Base-by-base conservation (phyloP, 1,284 basidiomycete genomes). In the Coniferiporia weirii region DNA sequence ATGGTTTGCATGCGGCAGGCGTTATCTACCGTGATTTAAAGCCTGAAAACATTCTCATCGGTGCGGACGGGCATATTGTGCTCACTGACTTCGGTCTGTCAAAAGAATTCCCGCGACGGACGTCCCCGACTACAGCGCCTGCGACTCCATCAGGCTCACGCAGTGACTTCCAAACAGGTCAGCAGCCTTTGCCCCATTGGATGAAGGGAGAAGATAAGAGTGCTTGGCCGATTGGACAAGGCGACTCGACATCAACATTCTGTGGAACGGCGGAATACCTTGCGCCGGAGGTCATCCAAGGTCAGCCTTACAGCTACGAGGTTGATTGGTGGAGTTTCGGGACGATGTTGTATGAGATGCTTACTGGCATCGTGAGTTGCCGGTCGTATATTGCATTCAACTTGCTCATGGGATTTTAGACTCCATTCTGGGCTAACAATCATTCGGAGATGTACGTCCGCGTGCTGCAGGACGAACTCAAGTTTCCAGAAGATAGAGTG, bases 241-340 rank as follows among this genome's bases (percentile, higher is more conserved):
- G 67, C 48, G 91, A 93, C 67, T 79, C 81, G 54, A 94, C 92
- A 20, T 84, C 77, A 40, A 94, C 92, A 10, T 94, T 94, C 70
- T 94, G 92, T 71, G 91, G 91, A 20, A 97, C 94, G 7, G 90
- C 93, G 3, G 95, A 97, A 71, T 98, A 98, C 68, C 81, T 98
- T 15, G 94, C 93, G 15, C 93, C 93, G 0, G 93, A 96, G 71
- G 93, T 98, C 54, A 93, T 98, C 66, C 89, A 94, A 68, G 91
- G 94, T 3, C 74, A 91, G 64, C 83, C 91, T 17, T 98, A 98
- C 72, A 89, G 89, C 63, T 98, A 95, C 69, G 92, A 95, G 66
- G 93, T 96, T 19, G 95, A 98, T 71, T 96, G 94, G 92, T 98
- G 95, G 95, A 91, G 90, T 64, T 91, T 97, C 67, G 95, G 95